Evolutionary conservation across 2,329 filamentous ascomycete genomes (phyloP).

Genomic region (Graphilbum ipis-grandicollis): DNA sequence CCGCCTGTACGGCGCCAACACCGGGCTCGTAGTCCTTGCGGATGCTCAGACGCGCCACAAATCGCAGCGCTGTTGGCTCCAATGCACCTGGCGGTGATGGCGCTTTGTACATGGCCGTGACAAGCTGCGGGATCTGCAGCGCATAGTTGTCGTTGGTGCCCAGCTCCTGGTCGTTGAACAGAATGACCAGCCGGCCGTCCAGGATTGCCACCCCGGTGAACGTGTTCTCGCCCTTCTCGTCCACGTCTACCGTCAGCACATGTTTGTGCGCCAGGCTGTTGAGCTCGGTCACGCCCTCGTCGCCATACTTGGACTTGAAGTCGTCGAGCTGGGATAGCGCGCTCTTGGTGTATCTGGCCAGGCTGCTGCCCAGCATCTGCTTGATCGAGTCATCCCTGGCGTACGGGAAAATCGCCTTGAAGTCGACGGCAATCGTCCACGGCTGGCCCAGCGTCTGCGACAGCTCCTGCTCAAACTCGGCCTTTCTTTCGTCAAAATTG

Average conservation of each 20-base stretch:
- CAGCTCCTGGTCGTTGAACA: conserved; percentile 25
- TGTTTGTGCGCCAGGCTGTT: conserved; percentile 27
- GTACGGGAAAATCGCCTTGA: conserved; percentile 29
- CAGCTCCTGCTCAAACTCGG: conserved; percentile 23
- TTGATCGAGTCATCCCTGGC: conserved; percentile 21
- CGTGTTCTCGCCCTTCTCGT: conserved; percentile 18
- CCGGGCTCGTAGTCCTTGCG: conserved; percentile 24
- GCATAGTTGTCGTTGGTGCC: conserved; percentile 27
- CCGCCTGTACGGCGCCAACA: conserved; percentile 21
- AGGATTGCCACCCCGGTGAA: conserved; percentile 27
- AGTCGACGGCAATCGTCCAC: conserved; percentile 33
- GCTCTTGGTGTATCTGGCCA: conserved; percentile 19
- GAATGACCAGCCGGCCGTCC: conserved; percentile 28
- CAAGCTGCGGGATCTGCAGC: conserved; percentile 18
- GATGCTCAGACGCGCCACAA: conserved; percentile 24
- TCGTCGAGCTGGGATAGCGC: conserved; percentile 4
- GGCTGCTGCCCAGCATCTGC: conserved; percentile 24
- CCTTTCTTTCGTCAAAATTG: conserved; percentile 30
- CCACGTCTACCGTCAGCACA: conserved; percentile 27
- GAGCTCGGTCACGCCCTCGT: conserved; percentile 20
- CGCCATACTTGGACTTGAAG: conserved; percentile 13
- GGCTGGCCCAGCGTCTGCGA: conserved; percentile 24
- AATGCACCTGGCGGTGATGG: conserved; percentile 7
- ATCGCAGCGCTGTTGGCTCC: conserved; percentile 19
- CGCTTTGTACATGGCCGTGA: conserved; percentile 27